Base-by-base conservation (phyloP, 78 protist genomes). In the Paratrimastix pyriformis region DNA sequence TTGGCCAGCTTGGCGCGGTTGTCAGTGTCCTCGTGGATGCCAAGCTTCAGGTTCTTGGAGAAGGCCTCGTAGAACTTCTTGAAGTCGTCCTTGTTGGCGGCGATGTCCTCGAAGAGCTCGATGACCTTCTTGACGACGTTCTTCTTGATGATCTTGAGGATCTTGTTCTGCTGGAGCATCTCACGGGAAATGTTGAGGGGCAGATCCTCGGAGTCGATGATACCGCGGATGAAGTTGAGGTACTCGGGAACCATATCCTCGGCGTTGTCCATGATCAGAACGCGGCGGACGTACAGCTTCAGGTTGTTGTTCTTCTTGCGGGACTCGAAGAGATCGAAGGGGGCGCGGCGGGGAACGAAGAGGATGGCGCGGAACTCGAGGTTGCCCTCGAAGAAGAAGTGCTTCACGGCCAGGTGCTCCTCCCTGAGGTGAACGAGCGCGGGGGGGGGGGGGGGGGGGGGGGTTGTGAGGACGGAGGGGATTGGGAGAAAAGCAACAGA, bases 141-240 rank as follows among this genome's bases (percentile, higher is more conserved):
- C 94, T 93, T 93, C 75, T 88, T 87, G 87, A 98, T 96, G 74
- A 93, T 96, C 84, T 92, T 94, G 72, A 98, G 89, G 80, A 94
- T 91, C 90, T 90, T 90, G 92, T 86, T 86, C 84, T 94, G 97
- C 90, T 98, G 99, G 72, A 98, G 94, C 68, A 82, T 92, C 90
- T 98, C 99, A 71, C 99, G 97, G 29, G 98, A 94, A 48, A 98
- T 93, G 96, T 96, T 96, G 69, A 98, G 88, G 52, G 99, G 99
- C 21, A 98, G 88, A 75, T 98, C 99, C 86, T 96, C 99, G 37
- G 93, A 86, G 85, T 98, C 99, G 65, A 98, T 98, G 73, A 98
- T 85, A 30, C 99, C 99, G 83, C 86, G 75, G 86, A 96, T 78
- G 78, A 98, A 98, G 84, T 72, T 55, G 35, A 98, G 87, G 86